These are phyloP conservation scores for Xylaria bambusicola DNA, from an alignment of 495 filamentous ascomycete genomes.

Conservation along the genomic window DNA sequence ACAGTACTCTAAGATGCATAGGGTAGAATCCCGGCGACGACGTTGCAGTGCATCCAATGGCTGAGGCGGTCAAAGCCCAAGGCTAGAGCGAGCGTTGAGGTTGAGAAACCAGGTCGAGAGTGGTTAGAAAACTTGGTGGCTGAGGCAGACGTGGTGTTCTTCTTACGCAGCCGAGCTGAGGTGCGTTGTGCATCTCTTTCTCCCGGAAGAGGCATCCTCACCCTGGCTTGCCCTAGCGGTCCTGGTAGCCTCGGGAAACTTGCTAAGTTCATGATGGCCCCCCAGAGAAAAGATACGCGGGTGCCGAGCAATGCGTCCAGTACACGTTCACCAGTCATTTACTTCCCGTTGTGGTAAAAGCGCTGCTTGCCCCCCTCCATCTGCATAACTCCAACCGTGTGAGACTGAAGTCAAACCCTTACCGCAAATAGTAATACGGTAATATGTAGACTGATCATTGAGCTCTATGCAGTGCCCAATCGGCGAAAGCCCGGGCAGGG, in stretches of 20 bases:
- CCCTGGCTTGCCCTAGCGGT: no score
- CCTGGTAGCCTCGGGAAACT: background rate
- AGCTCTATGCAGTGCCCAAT: slow-evolving; percentile 36
- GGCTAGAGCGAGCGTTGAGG: slow-evolving; percentile 64
- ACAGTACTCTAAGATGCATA: slow-evolving; percentile 35
- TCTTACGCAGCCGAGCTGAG: slow-evolving; percentile 69
- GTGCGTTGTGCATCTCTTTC: slow-evolving; percentile 42
- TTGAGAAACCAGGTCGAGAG: slow-evolving; percentile 65
- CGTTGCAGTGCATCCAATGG: slow-evolving; percentile 61
- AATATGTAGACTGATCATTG: background rate
- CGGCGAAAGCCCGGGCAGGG: slow-evolving; percentile 44
- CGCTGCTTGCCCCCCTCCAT: background rate
- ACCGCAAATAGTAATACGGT: background rate
- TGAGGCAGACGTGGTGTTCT: slow-evolving; percentile 69
- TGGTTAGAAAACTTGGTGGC: slow-evolving; percentile 63
- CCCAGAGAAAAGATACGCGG: slow-evolving; percentile 51
- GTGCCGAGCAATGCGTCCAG: slow-evolving; percentile 51
- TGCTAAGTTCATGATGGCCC: slow-evolving; percentile 14
- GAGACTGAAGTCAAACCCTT: background rate
- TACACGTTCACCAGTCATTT: background rate
- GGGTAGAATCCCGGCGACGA: slow-evolving; percentile 68
- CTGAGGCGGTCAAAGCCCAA: slow-evolving; percentile 51
- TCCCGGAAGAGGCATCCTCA: background rate
- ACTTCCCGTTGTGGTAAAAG: background rate
- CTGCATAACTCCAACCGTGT: background rate